Conservation (phyloP, 345 rosid genomes). For the Passiflora organensis region DNA sequence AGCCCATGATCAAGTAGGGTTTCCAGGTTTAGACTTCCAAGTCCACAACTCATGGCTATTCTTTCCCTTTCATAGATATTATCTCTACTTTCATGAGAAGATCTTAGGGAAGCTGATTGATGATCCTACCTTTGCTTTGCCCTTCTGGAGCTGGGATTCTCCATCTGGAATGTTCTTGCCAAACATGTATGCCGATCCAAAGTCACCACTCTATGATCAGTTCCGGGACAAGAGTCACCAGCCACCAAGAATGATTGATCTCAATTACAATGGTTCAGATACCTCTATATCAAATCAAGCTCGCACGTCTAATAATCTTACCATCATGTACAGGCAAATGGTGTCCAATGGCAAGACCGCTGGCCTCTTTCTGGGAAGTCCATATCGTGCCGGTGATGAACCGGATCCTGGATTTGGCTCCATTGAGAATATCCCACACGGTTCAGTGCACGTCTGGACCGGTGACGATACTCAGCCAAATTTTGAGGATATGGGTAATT, state of each 20-base stretch:
- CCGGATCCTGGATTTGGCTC: conserved; percentile 48
- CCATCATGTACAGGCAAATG: conserved; percentile 59
- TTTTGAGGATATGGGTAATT: conserved; percentile 54
- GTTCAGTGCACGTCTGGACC: conserved; percentile 42
- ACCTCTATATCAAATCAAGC: conserved; percentile 6
- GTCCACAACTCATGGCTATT: conserved; percentile 58
- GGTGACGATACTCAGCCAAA: conserved; percentile 47
- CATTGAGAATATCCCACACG: conserved; percentile 50
- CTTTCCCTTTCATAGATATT: conserved; percentile 54
- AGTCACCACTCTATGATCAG: conserved; percentile 39
- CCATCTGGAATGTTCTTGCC: conserved; percentile 57
- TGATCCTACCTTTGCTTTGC: conserved; percentile 52
- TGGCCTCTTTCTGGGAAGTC: conserved; percentile 39
- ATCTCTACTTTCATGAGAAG: conserved; percentile 48
- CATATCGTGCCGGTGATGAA: conserved; percentile 52
- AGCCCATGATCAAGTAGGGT: conserved; percentile 50
- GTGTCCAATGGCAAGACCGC: conserved; percentile 43
- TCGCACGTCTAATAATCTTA: conserved; percentile 36
- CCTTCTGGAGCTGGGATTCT: conserved; percentile 65
- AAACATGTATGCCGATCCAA: conserved; percentile 29
- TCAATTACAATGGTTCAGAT: conserved; percentile 35
- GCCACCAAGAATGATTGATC: conserved; percentile 37
- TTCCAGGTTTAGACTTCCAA: conserved; percentile 45
- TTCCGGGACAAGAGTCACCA: conserved; percentile 35
- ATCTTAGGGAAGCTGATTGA: conserved; percentile 48